These are phyloP conservation scores for Penicillium longicatenatum DNA, from an alignment of 495 filamentous ascomycete genomes.

Conservation along the genomic window DNA sequence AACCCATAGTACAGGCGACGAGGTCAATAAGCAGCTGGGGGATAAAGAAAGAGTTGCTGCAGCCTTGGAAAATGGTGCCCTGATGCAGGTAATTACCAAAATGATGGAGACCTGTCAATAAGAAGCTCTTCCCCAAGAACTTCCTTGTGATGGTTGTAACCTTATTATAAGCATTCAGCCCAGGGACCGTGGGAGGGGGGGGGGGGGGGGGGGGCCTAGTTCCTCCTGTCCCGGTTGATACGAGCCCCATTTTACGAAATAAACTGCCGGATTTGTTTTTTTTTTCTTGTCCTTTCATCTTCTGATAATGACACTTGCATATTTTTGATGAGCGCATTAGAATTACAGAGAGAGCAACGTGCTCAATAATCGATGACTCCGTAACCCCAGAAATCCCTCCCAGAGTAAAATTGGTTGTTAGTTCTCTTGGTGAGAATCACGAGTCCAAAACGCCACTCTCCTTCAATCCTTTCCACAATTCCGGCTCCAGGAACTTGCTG, in stretches of 20 bases:
- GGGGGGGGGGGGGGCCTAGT: neutral
- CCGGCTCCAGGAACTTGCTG: conserved; percentile 92
- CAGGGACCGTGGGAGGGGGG: no score
- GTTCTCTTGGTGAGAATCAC: conserved; percentile 26
- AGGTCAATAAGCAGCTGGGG: conserved; percentile 92
- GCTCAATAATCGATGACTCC: conserved; percentile 15
- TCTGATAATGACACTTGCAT: neutral
- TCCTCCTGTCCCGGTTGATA: neutral
- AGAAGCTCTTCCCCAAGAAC: neutral
- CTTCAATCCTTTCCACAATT: conserved; percentile 83
- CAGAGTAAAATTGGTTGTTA: conserved; percentile 8
- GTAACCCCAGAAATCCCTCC: conserved; percentile 12
- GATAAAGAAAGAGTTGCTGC: conserved; percentile 97
- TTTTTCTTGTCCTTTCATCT: no score
- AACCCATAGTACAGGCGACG: conserved; percentile 90
- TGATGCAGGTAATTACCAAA: conserved; percentile 84
- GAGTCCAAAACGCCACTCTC: conserved; percentile 87
- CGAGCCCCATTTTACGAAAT: neutral
- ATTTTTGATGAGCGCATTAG: conserved; percentile 15
- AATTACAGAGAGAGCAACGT: conserved; percentile 13
- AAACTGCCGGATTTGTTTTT: neutral
- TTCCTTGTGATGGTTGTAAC: neutral
- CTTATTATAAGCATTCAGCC: neutral
- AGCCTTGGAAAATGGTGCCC: conserved; percentile 87
- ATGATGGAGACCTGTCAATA: conserved; percentile 84